Evolutionary conservation across 441 rosid genomes (phyloP).

Genomic region (Biscutella auriculata): DNA sequence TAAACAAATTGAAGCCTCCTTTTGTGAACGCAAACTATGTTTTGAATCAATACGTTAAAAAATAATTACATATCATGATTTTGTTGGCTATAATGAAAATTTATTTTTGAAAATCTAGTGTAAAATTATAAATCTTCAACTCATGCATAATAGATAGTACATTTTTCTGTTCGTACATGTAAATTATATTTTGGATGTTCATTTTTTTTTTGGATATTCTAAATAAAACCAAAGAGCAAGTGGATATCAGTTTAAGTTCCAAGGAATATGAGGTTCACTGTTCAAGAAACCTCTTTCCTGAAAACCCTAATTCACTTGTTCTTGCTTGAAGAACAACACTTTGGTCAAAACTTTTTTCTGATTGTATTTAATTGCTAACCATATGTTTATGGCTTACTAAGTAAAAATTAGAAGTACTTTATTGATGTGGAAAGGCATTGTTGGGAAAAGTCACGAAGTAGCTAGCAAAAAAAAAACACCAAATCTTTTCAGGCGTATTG

Average conservation of each 20-base stretch:
- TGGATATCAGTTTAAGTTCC: slow-evolving; percentile 19
- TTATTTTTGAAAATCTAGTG: background rate
- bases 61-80: background rate
- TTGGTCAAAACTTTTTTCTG: background rate
- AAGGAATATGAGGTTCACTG: slow-evolving; percentile 19
- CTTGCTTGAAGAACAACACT: slow-evolving; percentile 14
- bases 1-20: background rate
- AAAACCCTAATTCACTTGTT: slow-evolving; percentile 26
- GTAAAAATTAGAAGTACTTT: background rate
- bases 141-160: background rate
- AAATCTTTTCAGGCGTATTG: slow-evolving; percentile 11
- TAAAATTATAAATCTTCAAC: background rate
- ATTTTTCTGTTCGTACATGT: background rate
- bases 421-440: background rate
- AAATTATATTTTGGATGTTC: background rate
- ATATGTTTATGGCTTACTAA: background rate
- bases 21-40: background rate
- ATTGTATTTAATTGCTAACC: background rate
- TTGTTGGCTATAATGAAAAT: background rate
- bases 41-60: background rate
- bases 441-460: background rate
- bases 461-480: background rate
- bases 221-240: background rate
- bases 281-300: slow-evolving; percentile 14
- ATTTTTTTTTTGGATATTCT: background rate